Evolutionary conservation across 805 yeast species (phyloP).

Genomic region (Pichia paraexigua): DNA sequence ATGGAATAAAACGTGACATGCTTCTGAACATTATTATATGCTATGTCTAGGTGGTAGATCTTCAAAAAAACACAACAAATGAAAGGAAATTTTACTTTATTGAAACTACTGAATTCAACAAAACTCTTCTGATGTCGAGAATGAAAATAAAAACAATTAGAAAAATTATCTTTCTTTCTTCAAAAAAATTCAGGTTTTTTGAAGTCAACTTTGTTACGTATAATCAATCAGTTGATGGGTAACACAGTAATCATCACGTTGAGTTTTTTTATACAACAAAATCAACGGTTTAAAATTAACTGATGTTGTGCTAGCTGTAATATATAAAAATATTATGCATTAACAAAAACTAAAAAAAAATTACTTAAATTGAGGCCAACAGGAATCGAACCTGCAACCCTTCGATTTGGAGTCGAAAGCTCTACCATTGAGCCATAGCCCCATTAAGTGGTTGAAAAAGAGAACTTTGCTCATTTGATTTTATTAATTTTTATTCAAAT

Average conservation of each 20-base stretch:
- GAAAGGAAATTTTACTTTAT: not conserved
- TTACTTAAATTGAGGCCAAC: slow-evolving; percentile 16
- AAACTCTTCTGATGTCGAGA: not conserved
- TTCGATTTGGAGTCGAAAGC: slow-evolving; percentile 61
- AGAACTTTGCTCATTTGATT: too few species aligned
- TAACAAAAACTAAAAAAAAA: not conserved
- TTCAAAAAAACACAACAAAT: not conserved
- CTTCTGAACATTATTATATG: slow-evolving; percentile 1
- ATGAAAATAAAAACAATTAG: not conserved
- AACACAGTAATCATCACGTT: too few species aligned
- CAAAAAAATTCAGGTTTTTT: not conserved
- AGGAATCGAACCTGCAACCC: slow-evolving; percentile 21
- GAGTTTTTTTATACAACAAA: too few species aligned
- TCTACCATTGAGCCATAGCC: slow-evolving; percentile 78
- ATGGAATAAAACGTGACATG: slow-evolving; percentile 4
- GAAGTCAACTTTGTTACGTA: too few species aligned
- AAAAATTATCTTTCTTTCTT: too few species aligned
- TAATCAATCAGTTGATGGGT: too few species aligned
- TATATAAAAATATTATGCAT: too few species aligned
- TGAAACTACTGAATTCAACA: not conserved
- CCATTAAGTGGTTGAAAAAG: too few species aligned
- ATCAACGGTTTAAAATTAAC: too few species aligned
- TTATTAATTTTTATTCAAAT: too few species aligned
- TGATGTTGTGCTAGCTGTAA: too few species aligned
- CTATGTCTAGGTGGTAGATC: too few species aligned